A percentile compares a stretch with the other conserved stretches of the same genome.
Conservation (phyloP, 2,329 filamentous ascomycete species). For the Penicillium thymicola region DNA sequence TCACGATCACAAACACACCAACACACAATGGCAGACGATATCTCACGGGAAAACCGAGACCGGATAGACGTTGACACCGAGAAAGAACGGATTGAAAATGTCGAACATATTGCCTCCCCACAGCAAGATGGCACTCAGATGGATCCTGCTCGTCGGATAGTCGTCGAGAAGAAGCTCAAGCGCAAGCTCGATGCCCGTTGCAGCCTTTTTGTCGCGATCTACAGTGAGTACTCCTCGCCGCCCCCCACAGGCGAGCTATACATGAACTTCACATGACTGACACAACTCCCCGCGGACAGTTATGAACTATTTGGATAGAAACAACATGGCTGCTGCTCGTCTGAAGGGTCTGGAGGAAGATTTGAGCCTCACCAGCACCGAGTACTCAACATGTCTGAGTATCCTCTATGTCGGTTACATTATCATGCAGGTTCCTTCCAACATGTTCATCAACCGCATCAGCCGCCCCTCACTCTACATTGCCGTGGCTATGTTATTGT, state of each 20-base stretch:
- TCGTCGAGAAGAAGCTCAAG: constrained; percentile 27
- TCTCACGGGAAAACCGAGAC: constrained; percentile 14
- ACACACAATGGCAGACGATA: constrained; percentile 20
- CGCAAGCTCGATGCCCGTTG: constrained; percentile 28
- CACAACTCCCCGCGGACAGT: too few species aligned
- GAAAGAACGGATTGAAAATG: constrained; percentile 18
- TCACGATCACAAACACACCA: not conserved
- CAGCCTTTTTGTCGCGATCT: constrained; percentile 26
- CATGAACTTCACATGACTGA: not conserved
- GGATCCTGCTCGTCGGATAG: constrained; percentile 21
- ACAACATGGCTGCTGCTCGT: constrained; percentile 42
- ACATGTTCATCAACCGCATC: constrained; percentile 46
- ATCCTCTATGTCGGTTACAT: constrained; percentile 49
- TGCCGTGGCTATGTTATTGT: constrained; percentile 50
- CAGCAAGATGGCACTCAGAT: constrained; percentile 11
- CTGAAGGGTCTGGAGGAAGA: constrained; percentile 40
- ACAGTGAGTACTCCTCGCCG: constrained; percentile 5
- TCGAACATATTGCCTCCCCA: constrained; percentile 18
- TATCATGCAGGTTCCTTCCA: constrained; percentile 47
- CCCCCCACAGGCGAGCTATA: not conserved
- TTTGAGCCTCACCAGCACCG: constrained; percentile 33
- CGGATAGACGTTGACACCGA: constrained; percentile 16
- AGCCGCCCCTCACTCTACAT: constrained; percentile 46
- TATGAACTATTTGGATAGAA: constrained; percentile 41
- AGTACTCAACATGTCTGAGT: constrained; percentile 44